Percentiles rank a stretch among this genome's conserved stretches.
These are phyloP conservation scores for Setaria viridis DNA, from an alignment of 202 grass and related monocot genomes.

Conservation along the genomic window DNA sequence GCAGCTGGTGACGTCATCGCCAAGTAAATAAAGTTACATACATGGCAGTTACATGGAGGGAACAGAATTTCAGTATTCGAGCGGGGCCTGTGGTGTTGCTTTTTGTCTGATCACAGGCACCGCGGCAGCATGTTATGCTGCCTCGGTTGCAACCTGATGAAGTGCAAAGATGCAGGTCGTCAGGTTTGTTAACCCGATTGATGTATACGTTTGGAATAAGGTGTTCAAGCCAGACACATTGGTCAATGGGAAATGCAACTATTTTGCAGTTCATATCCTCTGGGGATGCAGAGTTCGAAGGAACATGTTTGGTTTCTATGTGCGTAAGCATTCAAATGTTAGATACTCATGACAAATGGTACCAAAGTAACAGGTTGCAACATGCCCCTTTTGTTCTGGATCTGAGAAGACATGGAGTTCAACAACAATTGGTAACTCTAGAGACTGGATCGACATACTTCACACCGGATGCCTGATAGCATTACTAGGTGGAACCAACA, in stretches of 20 bases:
- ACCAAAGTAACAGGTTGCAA: background rate
- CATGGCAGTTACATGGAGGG: background rate
- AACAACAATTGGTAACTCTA: constrained; percentile 19
- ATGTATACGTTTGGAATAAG: constrained; percentile 51
- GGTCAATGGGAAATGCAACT: constrained; percentile 28
- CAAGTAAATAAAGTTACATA: constrained; percentile 25
- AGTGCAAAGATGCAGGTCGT: constrained; percentile 25
- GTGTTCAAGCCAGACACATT: constrained; percentile 38
- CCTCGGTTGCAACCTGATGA: constrained; percentile 23
- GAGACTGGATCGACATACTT: background rate
- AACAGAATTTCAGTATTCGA: background rate
- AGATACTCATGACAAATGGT: background rate
- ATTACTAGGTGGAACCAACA: constrained; percentile 5
- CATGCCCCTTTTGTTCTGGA: background rate
- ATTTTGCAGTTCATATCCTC: background rate
- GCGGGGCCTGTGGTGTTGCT: constrained; percentile 36
- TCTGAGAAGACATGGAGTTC: background rate
- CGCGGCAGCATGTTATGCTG: background rate
- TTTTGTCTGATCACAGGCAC: constrained; percentile 56
- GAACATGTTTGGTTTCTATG: background rate
- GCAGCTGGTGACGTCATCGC: background rate
- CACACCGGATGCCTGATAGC: background rate
- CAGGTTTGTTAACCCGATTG: constrained; percentile 12
- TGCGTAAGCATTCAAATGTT: background rate
- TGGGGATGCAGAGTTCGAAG: background rate